A percentile compares a stretch with the other conserved stretches of the same genome.
phyloP scores from a whole-genome alignment of 2,329 filamentous ascomycete genomes.

The Leptographium lundbergii region DNA sequence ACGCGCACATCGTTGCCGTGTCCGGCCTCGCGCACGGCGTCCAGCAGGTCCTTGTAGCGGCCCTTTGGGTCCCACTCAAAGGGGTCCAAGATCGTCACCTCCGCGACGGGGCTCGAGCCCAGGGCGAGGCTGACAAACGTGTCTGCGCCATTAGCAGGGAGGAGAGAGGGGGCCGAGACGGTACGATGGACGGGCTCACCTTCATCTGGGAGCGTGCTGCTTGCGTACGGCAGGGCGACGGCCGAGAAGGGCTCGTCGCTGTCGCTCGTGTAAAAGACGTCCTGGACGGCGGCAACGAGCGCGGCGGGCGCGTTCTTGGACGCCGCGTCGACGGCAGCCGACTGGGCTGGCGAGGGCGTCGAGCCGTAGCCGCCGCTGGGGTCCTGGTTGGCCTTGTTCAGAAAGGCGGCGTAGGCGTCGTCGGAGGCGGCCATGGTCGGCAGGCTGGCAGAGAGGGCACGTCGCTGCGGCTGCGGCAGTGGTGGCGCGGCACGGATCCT shows the following conservation, averaged over 20 bases:
- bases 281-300: conserved; percentile 35
- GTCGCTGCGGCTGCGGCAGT: background rate
- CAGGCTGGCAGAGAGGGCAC: background rate
- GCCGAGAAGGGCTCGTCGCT: conserved; percentile 77
- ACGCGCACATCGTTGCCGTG: conserved; percentile 59
- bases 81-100: conserved; percentile 53
- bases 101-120: conserved; percentile 36
- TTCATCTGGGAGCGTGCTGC: conserved; percentile 44
- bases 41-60: conserved; percentile 55
- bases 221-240: conserved; percentile 53
- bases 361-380: conserved; percentile 45
- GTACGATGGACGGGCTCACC: conserved; percentile 28
- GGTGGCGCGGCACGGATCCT: background rate
- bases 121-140: conserved; percentile 58
- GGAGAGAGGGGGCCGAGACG: background rate
- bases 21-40: conserved; percentile 53
- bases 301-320: conserved; percentile 40
- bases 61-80: conserved; percentile 61
- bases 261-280: conserved; percentile 64
- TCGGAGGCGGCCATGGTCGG: conserved; percentile 56
- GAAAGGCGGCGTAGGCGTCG: conserved; percentile 71
- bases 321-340: conserved; percentile 5
- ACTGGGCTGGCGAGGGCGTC: conserved; percentile 12
- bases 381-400: conserved; percentile 77
- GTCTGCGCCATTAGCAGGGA: conserved; percentile 28